Base-by-base conservation (phyloP, 1,284 basidiomycete species). In the Fomitiporia mediterranea region DNA sequence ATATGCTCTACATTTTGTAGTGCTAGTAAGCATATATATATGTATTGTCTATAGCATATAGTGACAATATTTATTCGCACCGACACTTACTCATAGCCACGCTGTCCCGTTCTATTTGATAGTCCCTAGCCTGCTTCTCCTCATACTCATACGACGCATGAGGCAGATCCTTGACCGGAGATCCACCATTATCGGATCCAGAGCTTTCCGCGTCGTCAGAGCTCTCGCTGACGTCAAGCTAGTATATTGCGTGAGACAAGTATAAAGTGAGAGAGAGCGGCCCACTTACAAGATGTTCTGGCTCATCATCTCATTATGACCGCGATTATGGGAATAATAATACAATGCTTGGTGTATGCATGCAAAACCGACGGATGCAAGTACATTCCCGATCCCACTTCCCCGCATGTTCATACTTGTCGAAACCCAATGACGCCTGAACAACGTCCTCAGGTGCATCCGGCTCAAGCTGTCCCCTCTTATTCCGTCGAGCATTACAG, bases 401-500 rank as follows among this genome's bases (percentile, higher is more conserved):
- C n/a, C n/a, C n/a, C n/a, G 68, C 70, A 58, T 69, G 76, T 66
- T 86, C 82, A 58, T 84, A 88, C 1, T 66, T 67, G 17, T 74
- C 79, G 60, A 87, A 94, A 2, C 91, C 92, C 44, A 89, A 75
- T 1, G 90, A 91, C 40, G 79, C 80, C 63, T 92, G 83, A 5
- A 94, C 80, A 4, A 81, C 81, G 19, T 84, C 82, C n/a, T 91
- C 85, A 1, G 81, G 74, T 1, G 92, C 93, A 66, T 94, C 92
- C 4, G 91, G 91, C 59, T 93, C 91, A 7, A 92, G 75, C 57
- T 93, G 87, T 4, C 93, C 93, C 61, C 79, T 78, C 27, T 80
- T 72, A 65, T 94, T 94, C 60, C 92, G 75, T 55, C 90, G 79
- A 7, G 91, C 90, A 58, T 91, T 92, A 67, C n/a, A n/a, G 13